phyloP scores from a whole-genome alignment of 768 basidiomycete species.

The Galerina sulciceps region DNA sequence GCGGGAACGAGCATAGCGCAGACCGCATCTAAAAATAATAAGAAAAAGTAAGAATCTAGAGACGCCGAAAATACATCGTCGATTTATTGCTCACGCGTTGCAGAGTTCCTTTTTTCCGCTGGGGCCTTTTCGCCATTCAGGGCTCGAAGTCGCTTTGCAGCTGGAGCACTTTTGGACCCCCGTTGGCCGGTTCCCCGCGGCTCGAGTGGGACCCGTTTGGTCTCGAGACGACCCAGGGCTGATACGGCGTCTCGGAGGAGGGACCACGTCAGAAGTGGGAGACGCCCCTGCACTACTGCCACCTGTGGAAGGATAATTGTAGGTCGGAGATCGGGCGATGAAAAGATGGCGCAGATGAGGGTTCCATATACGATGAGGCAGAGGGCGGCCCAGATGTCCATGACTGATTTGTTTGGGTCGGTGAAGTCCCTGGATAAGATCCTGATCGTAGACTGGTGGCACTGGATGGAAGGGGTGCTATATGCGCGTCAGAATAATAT shows the following conservation, averaged over 20 bases:
- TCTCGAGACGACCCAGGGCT: slow-evolving; percentile 58
- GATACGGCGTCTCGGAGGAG: slow-evolving; percentile 59
- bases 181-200: slow-evolving; percentile 66
- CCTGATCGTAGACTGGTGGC: slow-evolving; percentile 34
- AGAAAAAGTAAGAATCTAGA: slow-evolving; percentile 10
- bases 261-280: slow-evolving; percentile 50
- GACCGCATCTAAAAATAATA: slow-evolving; percentile 62
- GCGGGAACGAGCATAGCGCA: slow-evolving; percentile 84
- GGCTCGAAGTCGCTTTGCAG: slow-evolving; percentile 81
- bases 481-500: slow-evolving; percentile 13
- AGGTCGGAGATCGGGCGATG: slow-evolving; percentile 30
- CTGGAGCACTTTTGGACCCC: slow-evolving; percentile 78
- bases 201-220: slow-evolving; percentile 46
- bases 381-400: slow-evolving; percentile 28
- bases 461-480: slow-evolving; percentile 24
- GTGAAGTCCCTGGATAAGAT: slow-evolving; percentile 29
- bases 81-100: slow-evolving; percentile 76
- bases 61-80: slow-evolving; percentile 1
- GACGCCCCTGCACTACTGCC: slow-evolving; percentile 31
- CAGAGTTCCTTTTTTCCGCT: slow-evolving; percentile 91
- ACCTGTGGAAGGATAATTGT: slow-evolving; percentile 37
- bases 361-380: slow-evolving; percentile 25
- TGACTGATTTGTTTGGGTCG: slow-evolving; percentile 21
- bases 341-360: slow-evolving; percentile 22
- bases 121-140: slow-evolving; percentile 92